Percentiles rank a stretch among this genome's conserved stretches.
These are phyloP conservation scores for Veloboletus limbatus DNA, from an alignment of 1,284 basidiomycete species.

Conservation along the genomic window DNA sequence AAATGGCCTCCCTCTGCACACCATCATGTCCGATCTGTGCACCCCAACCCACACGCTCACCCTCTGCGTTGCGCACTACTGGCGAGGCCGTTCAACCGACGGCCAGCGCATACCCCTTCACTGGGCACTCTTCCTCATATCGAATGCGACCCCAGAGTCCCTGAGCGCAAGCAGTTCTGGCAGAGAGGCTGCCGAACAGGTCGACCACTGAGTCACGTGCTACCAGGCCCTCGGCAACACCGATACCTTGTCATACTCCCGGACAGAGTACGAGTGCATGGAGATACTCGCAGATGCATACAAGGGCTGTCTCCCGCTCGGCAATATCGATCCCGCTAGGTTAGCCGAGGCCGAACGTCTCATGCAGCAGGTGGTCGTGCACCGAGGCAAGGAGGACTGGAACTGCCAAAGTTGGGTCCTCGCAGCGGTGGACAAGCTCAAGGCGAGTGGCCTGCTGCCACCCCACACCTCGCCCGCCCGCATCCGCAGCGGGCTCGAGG, in stretches of 20 bases:
- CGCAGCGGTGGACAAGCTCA: conserved; percentile 25
- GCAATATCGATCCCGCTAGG: conserved; percentile 17
- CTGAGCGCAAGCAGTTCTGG: conserved; percentile 22
- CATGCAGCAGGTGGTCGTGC: conserved; percentile 25
- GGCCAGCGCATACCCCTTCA: conserved; percentile 31
- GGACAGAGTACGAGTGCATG: conserved; percentile 31
- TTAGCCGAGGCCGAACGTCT: conserved; percentile 17
- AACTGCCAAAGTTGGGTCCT: conserved; percentile 35
- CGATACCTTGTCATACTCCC: conserved; percentile 31
- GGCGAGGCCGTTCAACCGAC: conserved; percentile 24
- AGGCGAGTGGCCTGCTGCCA: conserved; percentile 15
- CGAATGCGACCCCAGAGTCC: conserved; percentile 24
- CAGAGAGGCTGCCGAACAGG: conserved; percentile 21
- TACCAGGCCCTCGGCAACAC: conserved; percentile 28
- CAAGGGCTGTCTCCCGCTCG: conserved; percentile 28
- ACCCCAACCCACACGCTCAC: conserved; percentile 22
- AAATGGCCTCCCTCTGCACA: background rate
- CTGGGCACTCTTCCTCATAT: conserved; percentile 31
- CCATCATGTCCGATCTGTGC: conserved; percentile 21
- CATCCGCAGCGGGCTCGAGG: conserved; percentile 26
- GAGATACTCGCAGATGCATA: conserved; percentile 30
- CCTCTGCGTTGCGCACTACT: conserved; percentile 31
- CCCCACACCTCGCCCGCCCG: conserved; percentile 17
- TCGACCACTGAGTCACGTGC: conserved; percentile 34
- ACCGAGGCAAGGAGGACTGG: conserved; percentile 31